Evolutionary conservation across 768 basidiomycete species (phyloP).

Genomic region (Serendipita sp.): DNA sequence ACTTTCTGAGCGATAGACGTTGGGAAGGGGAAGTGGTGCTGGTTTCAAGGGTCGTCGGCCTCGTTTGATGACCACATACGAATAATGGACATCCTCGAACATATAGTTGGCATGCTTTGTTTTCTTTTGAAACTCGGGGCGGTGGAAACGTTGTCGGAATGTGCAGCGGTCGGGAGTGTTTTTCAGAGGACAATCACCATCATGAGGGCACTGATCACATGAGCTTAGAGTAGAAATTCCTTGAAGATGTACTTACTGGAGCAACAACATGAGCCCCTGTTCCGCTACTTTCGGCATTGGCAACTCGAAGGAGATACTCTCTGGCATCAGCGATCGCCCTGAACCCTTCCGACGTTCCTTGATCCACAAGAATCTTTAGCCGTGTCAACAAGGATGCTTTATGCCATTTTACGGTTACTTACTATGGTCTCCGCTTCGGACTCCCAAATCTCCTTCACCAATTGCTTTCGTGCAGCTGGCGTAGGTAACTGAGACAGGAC

Average conservation of each 20-base stretch:
- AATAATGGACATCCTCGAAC: constrained; percentile 77
- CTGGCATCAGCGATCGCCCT: constrained; percentile 63
- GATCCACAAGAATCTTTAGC: constrained; percentile 69
- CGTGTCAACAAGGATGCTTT: constrained; percentile 9
- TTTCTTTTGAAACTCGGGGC: constrained; percentile 66
- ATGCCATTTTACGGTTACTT: constrained; percentile 15
- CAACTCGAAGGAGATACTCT: constrained; percentile 50
- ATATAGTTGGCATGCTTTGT: constrained; percentile 79
- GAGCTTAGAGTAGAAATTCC: background rate
- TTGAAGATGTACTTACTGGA: constrained; percentile 41
- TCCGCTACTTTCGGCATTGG: constrained; percentile 19
- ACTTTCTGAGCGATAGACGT: no score
- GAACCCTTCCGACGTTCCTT: constrained; percentile 62
- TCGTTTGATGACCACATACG: constrained; percentile 77
- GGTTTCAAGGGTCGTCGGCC: constrained; percentile 43
- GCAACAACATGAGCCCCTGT: constrained; percentile 73
- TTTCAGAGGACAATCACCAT: constrained; percentile 59
- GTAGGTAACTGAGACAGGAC: constrained; percentile 59
- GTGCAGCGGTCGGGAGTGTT: constrained; percentile 33
- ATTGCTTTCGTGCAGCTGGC: constrained; percentile 39
- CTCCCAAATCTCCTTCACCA: constrained; percentile 81
- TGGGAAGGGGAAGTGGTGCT: background rate
- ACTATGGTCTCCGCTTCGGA: constrained; percentile 79
- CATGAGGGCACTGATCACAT: constrained; percentile 68
- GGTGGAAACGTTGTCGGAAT: constrained; percentile 76